Evolutionary conservation across 495 filamentous ascomycete species (phyloP), one percentile per base, ranked within the genome.

Genomic region (Tuber brumale): DNA sequence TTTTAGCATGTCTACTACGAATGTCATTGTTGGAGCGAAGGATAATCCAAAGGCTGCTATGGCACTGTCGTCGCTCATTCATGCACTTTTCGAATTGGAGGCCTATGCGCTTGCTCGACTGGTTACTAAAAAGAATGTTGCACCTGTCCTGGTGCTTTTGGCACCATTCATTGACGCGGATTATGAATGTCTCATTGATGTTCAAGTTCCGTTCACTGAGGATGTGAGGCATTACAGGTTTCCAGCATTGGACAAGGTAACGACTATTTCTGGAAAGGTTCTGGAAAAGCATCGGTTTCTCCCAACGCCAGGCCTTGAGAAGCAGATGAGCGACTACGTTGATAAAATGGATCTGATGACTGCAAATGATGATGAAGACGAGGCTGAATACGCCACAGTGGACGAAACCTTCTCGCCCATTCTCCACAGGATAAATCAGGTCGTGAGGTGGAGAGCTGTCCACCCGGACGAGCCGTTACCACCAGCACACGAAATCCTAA

Each of bases 341-440:
- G 93, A 97, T 81, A 89, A 88, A 61, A 98, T 99, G 96, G 94
- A 99, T 81, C 85, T 99, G 5, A 91, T 91, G 39, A 85, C 79
- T 0, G 87, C 85, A 37, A 85, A 84, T 48, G 89, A 92, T 80
- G 71, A 72, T 42, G 46, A 21, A 73, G 94, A 91, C n/a, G 86
- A 92, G 18, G 86, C 86, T 1, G 92, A 97, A 77, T 94, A 93
- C 61, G 89, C 92, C 46, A 87, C 90, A 14, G 88, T 97, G 71
- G 93, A 96, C 42, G 93, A 97, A 71, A 89, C 90, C 2, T 98
- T 90, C 85, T 94, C 92, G n/a, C 94, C 95, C n/a, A 81, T 92
- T n/a, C 85, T 97, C 37, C 95, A 98, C 83, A 91, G 94, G 73
- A 88, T 97, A 57, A 92, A 93, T 76, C 90, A 96, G 84, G 93